A percentile compares a stretch with the other conserved stretches of the same genome.
These are phyloP conservation scores for Polychaeton citri DNA, from an alignment of 2,329 filamentous ascomycete species.

Conservation along the genomic window DNA sequence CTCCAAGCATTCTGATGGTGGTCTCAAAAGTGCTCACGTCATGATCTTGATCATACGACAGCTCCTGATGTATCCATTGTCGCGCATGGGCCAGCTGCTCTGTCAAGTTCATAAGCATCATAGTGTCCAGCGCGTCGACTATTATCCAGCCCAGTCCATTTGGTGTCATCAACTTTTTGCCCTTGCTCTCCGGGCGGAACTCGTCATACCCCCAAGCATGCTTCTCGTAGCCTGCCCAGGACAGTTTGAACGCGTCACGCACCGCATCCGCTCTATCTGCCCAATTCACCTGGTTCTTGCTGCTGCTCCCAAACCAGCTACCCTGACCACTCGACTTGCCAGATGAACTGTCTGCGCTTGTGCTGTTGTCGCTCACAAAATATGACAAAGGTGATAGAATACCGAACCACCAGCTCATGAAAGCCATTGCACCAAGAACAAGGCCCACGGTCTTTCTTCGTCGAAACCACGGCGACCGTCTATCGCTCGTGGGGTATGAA, in stretches of 20 bases:
- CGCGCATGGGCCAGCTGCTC: constrained; percentile 70
- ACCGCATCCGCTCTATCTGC: constrained; percentile 63
- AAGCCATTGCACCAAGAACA: constrained; percentile 40
- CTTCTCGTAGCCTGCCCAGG: constrained; percentile 84
- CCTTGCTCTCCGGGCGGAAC: constrained; percentile 72
- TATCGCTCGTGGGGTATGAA: constrained; percentile 45
- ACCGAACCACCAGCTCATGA: constrained; percentile 57
- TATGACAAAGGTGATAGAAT: constrained; percentile 34
- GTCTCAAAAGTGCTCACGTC: constrained; percentile 98
- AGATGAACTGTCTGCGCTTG: constrained; percentile 1
- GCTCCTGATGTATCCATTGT: constrained; percentile 69
- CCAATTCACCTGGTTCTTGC: constrained; percentile 52
- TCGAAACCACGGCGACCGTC: constrained; percentile 46
- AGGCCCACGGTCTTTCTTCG: constrained; percentile 49
- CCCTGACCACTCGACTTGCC: constrained; percentile 15
- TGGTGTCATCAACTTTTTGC: constrained; percentile 68
- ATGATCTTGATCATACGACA: constrained; percentile 83
- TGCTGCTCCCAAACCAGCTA: constrained; percentile 46
- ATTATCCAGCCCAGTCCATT: constrained; percentile 97
- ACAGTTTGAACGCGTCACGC: constrained; percentile 77
- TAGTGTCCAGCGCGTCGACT: constrained; percentile 84
- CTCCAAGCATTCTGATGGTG: constrained; percentile 93
- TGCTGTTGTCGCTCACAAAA: constrained; percentile 5
- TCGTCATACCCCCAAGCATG: constrained; percentile 92
- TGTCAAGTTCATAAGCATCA: constrained; percentile 97